Evolutionary conservation across 2,329 filamentous ascomycete species (phyloP), one percentile per base, ranked within the genome.

Genomic region (Dactylella cylindrospora): DNA sequence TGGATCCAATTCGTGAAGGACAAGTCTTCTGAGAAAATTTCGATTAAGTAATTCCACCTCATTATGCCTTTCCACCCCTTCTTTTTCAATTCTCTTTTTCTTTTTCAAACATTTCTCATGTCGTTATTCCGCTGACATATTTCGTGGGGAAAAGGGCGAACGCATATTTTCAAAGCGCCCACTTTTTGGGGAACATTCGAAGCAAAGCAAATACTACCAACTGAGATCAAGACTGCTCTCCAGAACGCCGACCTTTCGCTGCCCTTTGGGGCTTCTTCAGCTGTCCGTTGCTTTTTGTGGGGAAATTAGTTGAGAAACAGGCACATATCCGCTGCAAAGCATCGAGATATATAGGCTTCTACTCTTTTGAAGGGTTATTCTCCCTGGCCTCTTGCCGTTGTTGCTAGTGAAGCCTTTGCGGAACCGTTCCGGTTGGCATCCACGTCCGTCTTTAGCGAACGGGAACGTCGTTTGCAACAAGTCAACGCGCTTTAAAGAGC

Each of bases 41-140:
- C 57, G 41, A 62, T 62, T 53, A 62, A 54, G 49, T 54, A 62
- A 53, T 62, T 54, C 55, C 44, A 40, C 47, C 47, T 52, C 40
- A 46, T 41, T 51, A 60, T 52, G 47, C 54, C 32, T 61, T 31
- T 46, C 46, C 57, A 38, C 47, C 41, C 50, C 33, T 53, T 54
- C 43, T 38, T 49, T 49, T 40, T 20, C 44, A 46, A 26, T 51
- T 55, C 49, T 39, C 29, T 36, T 38, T 51, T 45, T 38, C 38
- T 38, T 31, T 31, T 31, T 31, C 28, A 31, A 8, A 7, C 26
- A 33, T 22, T 26, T 61, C 25, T 41, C 41, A 17, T 43, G 49
- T 26, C 29, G 33, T 22, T 43, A 20, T 29, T 39, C 52, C 19
- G 55, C 55, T 61, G 43, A 61, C 47, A 35, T 33, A 36, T 53